Base-by-base conservation (phyloP, 345 rosid species). In the Syzygium grande region DNA sequence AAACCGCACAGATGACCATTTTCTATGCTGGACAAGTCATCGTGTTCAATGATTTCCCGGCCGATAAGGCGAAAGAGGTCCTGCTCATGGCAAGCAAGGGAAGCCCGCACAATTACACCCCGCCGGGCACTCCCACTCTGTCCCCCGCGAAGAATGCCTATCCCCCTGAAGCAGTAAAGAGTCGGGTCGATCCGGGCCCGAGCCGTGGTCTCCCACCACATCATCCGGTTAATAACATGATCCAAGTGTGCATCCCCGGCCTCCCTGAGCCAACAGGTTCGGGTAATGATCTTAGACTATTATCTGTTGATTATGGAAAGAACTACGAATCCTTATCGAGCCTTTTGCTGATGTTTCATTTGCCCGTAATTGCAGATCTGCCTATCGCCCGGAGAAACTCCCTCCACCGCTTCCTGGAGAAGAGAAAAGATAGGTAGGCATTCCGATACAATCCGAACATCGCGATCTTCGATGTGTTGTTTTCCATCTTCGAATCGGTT, bases 351-450 rank as follows among this genome's bases (percentile, higher is more conserved):
- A 87, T 49, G 27, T 83, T 29, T 65, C 49, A 21, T 52, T 79
- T 30, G 61, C 52, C 79, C 30, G n/a, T 25, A 51, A 85, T 77
- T 89, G 84, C 94, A 96, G 99, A 95, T 90, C 92, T 97, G 30
- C 99, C 99, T 56, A 94, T 97, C 83, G 98, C 98, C n/a, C 92
- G 98, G 94, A 92, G 95, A 90, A 98, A 97, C 86, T 97, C 99
- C 46, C 99, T 97, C 25, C 99, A 95, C 89, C 93, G 99, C 86
- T 97, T 97, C 94, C 55, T 97, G 86, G 98, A 93, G 91, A 97
- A 95, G 95, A 94, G 99, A 87, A 97, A 97, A 91, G 98, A 97
- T 52, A 94, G 98, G 99, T 96, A 95, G 63, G 93, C 87, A 87
- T 79, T 49, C 54, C 53, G 86, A 80, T 52, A 88, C 43, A 6